Base-by-base conservation (phyloP, 768 basidiomycete species). In the Podaxis pistillaris region DNA sequence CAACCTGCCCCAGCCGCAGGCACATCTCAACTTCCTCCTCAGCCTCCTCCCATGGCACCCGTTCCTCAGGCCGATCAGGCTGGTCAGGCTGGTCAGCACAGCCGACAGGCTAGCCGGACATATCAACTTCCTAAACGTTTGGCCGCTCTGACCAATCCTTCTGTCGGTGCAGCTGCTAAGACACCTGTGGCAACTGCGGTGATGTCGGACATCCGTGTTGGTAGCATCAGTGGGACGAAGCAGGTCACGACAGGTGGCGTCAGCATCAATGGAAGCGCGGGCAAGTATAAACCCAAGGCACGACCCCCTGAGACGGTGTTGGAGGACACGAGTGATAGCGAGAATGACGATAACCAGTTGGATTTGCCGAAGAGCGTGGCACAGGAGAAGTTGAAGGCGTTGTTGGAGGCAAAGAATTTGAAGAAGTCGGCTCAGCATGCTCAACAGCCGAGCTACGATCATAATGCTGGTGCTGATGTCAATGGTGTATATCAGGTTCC, bases 351-450 rank as follows among this genome's bases (percentile, higher is more conserved):
- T 9, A 68, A 70, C 51, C 75, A 72, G 24, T 78, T 89, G 30
- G 80, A 84, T 67, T 73, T 90, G 22, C 86, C 89, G 26, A 80
- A 79, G 71, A 90, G 88, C 55, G 80, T 88, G 36, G 91, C 89
- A 12, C 86, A 91, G 67, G 83, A 87, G 74, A 85, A 79, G 72
- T 68, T 92, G 62, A 83, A 80, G 51, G 60, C 60, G 41, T 83
- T 83, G 1, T 72, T 91, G 2, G 84, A 83, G 40, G 75, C 81
- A 55, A 77, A 82, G 12, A 77, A 81, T 50, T 75, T 76, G 13
- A 75, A 77, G 30, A 73, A 69, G 30, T 61, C 72, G 11, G 60
- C 68, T 59, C 63, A 66, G 68, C 59, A 55, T 44, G 52, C 61
- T 26, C 54, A 62, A 24, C 61, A 63, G 51, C 30, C 58, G 62